phyloP scores from a whole-genome alignment of 257 asterid genomes.

The Solanum sparsipilum region DNA sequence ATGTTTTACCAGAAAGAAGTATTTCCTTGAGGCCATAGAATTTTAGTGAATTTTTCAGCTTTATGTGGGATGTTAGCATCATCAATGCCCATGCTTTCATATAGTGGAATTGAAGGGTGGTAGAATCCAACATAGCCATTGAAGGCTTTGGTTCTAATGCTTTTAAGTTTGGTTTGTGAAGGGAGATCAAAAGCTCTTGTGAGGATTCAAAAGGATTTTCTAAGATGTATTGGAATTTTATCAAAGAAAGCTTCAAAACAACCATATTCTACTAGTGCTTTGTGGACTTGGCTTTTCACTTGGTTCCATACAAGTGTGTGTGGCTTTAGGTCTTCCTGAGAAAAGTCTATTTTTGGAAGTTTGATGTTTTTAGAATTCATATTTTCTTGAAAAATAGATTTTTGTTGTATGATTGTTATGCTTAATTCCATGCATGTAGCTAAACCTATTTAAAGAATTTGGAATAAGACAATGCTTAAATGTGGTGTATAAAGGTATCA shows the following conservation, averaged over 20 bases:
- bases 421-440: background rate
- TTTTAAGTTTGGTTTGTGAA: slow-evolving; percentile 24
- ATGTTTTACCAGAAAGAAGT: slow-evolving; percentile 29
- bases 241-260: slow-evolving; percentile 51
- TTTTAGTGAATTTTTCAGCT: slow-evolving; percentile 18
- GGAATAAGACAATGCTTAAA: background rate
- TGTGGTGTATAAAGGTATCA: background rate
- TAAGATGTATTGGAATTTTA: slow-evolving; percentile 13
- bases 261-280: slow-evolving; percentile 2
- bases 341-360: slow-evolving; percentile 43
- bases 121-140: slow-evolving; percentile 55
- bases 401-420: background rate
- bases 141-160: slow-evolving; percentile 25
- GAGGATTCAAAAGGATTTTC: slow-evolving; percentile 19
- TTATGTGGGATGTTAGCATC: slow-evolving; percentile 17
- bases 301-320: slow-evolving; percentile 23
- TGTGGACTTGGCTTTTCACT: background rate
- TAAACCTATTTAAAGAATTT: background rate
- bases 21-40: slow-evolving; percentile 55
- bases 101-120: slow-evolving; percentile 31
- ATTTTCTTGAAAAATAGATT: background rate
- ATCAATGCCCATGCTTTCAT: slow-evolving; percentile 50
- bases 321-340: slow-evolving; percentile 16
- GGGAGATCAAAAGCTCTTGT: slow-evolving; percentile 47
- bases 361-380: slow-evolving; percentile 32